Percentiles rank a stretch among this genome's conserved stretches.
Conservation (phyloP, 805 yeast species). For the Yarrowia sp. region DNA sequence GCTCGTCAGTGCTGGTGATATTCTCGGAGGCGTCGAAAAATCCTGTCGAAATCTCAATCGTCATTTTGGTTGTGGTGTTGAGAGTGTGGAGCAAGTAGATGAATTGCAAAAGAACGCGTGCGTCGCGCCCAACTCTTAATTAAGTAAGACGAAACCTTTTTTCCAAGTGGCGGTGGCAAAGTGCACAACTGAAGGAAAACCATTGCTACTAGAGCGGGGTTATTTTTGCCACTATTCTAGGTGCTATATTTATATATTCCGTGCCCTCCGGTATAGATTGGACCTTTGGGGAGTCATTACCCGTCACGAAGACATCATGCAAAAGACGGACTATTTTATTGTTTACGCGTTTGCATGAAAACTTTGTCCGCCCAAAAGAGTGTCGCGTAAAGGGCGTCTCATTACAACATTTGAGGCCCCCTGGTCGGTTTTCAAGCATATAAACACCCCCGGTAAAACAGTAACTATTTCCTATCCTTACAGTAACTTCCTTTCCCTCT, state of each 20-base stretch:
- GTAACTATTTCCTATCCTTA: too few species aligned
- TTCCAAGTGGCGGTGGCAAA: constrained; percentile 2
- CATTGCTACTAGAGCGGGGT: neutral
- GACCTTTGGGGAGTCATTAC: too few species aligned
- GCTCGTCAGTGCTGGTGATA: neutral
- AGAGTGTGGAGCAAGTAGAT: neutral
- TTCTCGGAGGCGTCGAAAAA: constrained; percentile 12
- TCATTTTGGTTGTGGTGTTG: neutral
- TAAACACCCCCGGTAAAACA: too few species aligned
- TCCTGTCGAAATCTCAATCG: constrained; percentile 7
- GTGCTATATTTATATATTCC: too few species aligned
- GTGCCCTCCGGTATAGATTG: neutral
- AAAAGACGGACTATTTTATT: neutral
- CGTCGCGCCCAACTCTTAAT: constrained; percentile 23
- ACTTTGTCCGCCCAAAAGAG: neutral
- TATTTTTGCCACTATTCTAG: neutral
- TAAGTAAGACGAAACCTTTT: constrained; percentile 3
- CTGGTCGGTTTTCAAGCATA: too few species aligned
- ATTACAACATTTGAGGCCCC: too few species aligned
- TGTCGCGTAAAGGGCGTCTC: too few species aligned
- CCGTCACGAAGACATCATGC: too few species aligned
- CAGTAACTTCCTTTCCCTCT: too few species aligned
- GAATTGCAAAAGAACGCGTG: constrained; percentile 16
- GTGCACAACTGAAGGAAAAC: neutral
- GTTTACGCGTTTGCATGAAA: constrained; percentile 8